Base-by-base conservation (phyloP, 2,329 filamentous ascomycete genomes). In the Phaeosphaeriaceae sp. region DNA sequence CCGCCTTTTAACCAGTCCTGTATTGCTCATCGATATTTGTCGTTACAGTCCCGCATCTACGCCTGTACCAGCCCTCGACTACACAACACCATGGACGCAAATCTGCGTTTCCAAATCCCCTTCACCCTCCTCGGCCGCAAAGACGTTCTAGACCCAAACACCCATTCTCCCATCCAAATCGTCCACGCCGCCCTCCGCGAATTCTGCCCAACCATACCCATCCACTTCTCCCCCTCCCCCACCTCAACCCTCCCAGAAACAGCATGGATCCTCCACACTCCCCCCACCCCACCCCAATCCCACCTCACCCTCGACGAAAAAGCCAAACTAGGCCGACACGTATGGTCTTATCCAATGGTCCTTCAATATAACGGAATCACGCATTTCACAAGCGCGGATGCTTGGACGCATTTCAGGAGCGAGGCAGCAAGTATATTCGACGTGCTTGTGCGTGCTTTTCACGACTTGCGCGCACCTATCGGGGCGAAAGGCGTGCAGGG, bases 71-170 rank as follows among this genome's bases (percentile, higher is more conserved):
- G n/a, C n/a, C n/a, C n/a, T n/a, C n/a, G n/a, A n/a, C n/a, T n/a
- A n/a, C n/a, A n/a, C n/a, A n/a, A n/a, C 34, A 35, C 11, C 41
- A 43, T 35, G 34, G 23, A 26, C 9, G 6, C 32, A 17, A 46
- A 34, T 8, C 34, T 52, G 9, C 36, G 42, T 3, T 21, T 60
- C 8, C 36, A 44, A 23, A 51, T 55, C 21, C 45, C 45, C 15
- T 47, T 54, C 45, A 21, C 48, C 41, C 40, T 57, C 18, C 50
- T 60, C 29, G 38, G 41, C 23, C 48, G 38, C 20, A 30, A 16
- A 20, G 38, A 46, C 23, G 2, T 16, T 28, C 4, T 13, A 15
- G 15, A 29, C 30, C 37, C 44, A 21, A 16, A 18, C 18, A 30
- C 13, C 12, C 9, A 15, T 26, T 16, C 8, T n/a, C 18, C 4